These are phyloP conservation scores for Aspergillus sp. DNA, from an alignment of 2,329 filamentous ascomycete genomes.

Conservation along the genomic window DNA sequence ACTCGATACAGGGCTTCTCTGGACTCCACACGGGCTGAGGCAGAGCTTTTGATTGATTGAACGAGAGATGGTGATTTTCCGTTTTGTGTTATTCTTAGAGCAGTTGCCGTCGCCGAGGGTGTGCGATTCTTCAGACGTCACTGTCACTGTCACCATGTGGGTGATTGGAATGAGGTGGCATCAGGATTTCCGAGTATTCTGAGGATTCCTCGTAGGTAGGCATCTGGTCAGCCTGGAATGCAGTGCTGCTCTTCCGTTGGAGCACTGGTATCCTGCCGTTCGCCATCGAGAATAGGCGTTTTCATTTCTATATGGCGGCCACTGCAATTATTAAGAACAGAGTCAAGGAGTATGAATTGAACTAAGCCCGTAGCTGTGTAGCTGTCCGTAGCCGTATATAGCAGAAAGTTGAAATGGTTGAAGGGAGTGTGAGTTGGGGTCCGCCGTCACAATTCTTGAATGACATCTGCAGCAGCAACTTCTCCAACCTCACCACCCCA, in stretches of 20 bases:
- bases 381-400: background rate
- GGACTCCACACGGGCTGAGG: conserved; percentile 5
- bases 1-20: conserved; percentile 10
- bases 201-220: background rate
- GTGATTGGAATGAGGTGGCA: background rate
- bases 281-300: background rate
- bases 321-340: background rate
- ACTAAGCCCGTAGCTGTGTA: background rate
- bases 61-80: background rate
- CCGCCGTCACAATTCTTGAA: background rate
- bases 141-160: background rate
- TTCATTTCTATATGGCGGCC: background rate
- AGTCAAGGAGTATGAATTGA: background rate
- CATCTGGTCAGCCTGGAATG: background rate
- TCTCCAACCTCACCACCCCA: conserved; percentile 6
- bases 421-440: background rate
- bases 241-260: background rate
- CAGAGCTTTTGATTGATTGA: conserved; percentile 2
- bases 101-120: conserved; percentile 1
- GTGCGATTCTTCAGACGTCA: background rate
- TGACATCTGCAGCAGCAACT: background rate
- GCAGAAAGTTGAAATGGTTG: background rate
- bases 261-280: no score
- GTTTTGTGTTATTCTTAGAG: conserved; percentile 6
- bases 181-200: background rate